Evolutionary conservation across 768 basidiomycete species (phyloP), one percentile per base, ranked within the genome.

Genomic region (Pleurotus giganteus): DNA sequence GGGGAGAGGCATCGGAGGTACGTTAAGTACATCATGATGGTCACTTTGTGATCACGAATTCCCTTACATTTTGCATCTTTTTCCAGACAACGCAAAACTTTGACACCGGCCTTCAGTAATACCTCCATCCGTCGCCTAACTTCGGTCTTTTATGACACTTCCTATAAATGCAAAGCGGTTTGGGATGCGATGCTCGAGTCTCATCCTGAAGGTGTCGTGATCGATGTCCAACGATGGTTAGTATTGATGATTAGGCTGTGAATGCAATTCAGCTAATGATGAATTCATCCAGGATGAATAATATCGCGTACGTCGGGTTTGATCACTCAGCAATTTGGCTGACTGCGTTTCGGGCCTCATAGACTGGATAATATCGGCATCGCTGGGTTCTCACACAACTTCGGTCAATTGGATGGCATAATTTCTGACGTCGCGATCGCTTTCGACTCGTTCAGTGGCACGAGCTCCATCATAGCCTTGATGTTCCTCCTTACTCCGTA

Each of bases 331-430:
- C 12, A 13, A 11, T n/a, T 28, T 24, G 31, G 11, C 19, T 23
- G 21, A 13, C 36, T 24, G 24, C 23, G 37, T 17, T 13, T n/a
- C 19, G 7, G 21, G 37, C n/a, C 19, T 19, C 42, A 9, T 26
- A 83, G 82, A 11, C 68, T 85, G 3, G 84, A 86, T 59, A 75
- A 71, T 0, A 71, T 85, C 47, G 82, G 84, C 13, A 78, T 84
- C 29, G 81, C 80, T 5, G 81, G 82, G 0, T 85, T 85, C 54
- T 77, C 79, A 4, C 78, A 85, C 58, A 71, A 83, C 60, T 86
- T 86, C 57, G 74, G 75, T 11, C 65, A 78, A 0, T 69, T 85
- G 4, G 74, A 79, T 12, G 82, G 82, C 4, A 73, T 77, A 53
- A 64, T 62, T 26, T 69, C 77, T 2, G 58, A 69, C 2, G 70